Conservation (phyloP, 208 protist genomes). For the Phytomonas sp. region DNA sequence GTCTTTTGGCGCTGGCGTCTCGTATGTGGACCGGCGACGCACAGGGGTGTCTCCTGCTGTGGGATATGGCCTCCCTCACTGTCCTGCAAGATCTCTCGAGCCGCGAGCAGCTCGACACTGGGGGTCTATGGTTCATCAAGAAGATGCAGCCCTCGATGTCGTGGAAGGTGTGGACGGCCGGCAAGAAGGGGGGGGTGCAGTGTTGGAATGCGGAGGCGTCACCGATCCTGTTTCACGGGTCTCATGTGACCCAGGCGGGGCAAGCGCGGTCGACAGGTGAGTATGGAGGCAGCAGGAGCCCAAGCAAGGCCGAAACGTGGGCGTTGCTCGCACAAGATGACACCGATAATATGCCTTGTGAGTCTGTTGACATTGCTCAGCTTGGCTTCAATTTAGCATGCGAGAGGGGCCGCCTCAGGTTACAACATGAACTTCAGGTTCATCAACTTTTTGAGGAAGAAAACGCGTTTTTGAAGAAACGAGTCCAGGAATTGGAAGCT, state of each 20-base stretch:
- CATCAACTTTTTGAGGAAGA: not conserved
- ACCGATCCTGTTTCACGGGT: conserved; percentile 46
- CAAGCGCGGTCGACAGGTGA: not conserved
- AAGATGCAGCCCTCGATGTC: conserved; percentile 40
- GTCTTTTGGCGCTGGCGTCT: conserved; percentile 40
- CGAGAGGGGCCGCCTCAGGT: not conserved
- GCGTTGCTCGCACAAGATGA: not conserved
- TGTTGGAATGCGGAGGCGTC: conserved; percentile 82
- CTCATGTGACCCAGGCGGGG: not conserved
- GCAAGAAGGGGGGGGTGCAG: conserved; percentile 55
- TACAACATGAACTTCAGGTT: not conserved
- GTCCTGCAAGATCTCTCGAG: conserved; percentile 54
- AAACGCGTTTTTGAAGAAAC: not conserved
- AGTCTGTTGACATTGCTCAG: not conserved
- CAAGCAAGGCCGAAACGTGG: not conserved
- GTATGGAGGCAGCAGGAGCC: not conserved
- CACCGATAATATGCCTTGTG: not conserved
- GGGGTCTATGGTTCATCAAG: conserved; percentile 22
- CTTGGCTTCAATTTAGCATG: not conserved
- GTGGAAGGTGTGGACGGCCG: conserved; percentile 74
- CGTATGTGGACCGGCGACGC: conserved; percentile 84
- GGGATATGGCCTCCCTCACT: conserved; percentile 66
- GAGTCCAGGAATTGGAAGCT: not conserved
- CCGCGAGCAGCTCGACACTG: conserved; percentile 25
- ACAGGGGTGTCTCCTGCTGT: conserved; percentile 68